Percentiles rank a stretch among this genome's conserved stretches.
These are phyloP conservation scores for Silene latifolia DNA, from an alignment of 148 eudicot genomes.

Conservation along the genomic window DNA sequence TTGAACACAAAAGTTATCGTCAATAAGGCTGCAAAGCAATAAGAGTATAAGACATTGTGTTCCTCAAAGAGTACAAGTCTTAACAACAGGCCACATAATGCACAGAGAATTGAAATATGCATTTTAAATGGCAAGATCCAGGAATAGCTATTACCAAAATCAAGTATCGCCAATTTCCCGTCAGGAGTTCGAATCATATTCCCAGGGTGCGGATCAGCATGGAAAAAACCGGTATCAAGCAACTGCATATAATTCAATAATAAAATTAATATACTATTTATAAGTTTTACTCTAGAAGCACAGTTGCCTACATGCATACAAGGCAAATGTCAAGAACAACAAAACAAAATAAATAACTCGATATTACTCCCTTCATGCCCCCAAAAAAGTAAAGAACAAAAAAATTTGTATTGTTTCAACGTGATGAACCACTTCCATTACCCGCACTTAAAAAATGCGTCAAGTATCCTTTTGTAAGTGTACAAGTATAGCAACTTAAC, in stretches of 20 bases:
- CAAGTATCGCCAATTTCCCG: conserved; percentile 91
- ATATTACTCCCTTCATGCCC: background rate
- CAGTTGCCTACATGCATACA: background rate
- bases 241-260: conserved; percentile 47
- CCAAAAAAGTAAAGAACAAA: no score
- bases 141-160: conserved; percentile 63
- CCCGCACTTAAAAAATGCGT: no score
- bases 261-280: conserved; percentile 8
- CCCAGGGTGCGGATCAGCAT: conserved; percentile 99
- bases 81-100: conserved; percentile 3
- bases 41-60: background rate
- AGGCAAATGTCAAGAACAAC: conserved; percentile 1
- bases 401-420: no score
- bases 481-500: no score
- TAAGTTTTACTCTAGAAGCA: background rate
- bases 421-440: no score
- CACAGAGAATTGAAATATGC: background rate
- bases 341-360: background rate
- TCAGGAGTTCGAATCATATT: conserved; percentile 95
- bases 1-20: background rate
- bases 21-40: background rate
- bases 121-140: background rate
- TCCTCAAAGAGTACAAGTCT: background rate
- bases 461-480: no score
- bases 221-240: conserved; percentile 98